These are phyloP conservation scores for Aureobasidium namibiae DNA, from an alignment of 2,329 filamentous ascomycete genomes.

Conservation along the genomic window DNA sequence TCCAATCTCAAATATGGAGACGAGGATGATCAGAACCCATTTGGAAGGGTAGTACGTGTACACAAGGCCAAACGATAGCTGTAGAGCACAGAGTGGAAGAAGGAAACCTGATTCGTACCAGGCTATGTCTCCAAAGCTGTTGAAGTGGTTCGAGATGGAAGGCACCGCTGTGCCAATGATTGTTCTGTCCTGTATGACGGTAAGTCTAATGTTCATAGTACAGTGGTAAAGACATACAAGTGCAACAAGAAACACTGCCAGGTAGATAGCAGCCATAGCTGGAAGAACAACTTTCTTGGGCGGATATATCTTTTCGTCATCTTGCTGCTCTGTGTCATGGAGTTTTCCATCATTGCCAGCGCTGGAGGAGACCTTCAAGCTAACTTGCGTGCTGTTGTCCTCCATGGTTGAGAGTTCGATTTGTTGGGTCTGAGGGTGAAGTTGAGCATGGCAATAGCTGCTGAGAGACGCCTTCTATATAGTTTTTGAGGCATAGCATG, in stretches of 20 bases:
- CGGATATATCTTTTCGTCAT: constrained; percentile 20
- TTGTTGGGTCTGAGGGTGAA: too few relatives aligned
- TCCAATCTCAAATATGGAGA: constrained; percentile 37
- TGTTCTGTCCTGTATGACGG: constrained; percentile 16
- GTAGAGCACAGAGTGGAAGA: constrained; percentile 35
- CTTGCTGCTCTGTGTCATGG: not conserved
- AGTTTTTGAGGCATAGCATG: not conserved
- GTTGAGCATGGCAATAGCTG: not conserved
- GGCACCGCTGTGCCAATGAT: constrained; percentile 41
- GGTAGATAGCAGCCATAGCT: constrained; percentile 30
- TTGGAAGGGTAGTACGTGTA: constrained; percentile 35
- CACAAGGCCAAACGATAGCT: constrained; percentile 35
- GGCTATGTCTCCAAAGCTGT: constrained; percentile 38
- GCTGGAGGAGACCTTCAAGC: not conserved
- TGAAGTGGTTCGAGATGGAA: constrained; percentile 39
- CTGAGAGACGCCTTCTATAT: not conserved
- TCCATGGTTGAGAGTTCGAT: not conserved
- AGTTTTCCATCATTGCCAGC: not conserved
- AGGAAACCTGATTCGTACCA: constrained; percentile 42
- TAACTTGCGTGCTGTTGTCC: not conserved
- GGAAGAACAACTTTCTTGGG: constrained; percentile 25
- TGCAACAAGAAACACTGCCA: constrained; percentile 33
- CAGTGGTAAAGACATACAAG: constrained; percentile 21
- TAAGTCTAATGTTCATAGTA: not conserved
- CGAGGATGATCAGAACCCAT: constrained; percentile 32